A percentile compares a stretch with the other conserved stretches of the same genome.
Conservation (phyloP, 2,329 filamentous ascomycete genomes). For the Lasiodiplodia sp. region DNA sequence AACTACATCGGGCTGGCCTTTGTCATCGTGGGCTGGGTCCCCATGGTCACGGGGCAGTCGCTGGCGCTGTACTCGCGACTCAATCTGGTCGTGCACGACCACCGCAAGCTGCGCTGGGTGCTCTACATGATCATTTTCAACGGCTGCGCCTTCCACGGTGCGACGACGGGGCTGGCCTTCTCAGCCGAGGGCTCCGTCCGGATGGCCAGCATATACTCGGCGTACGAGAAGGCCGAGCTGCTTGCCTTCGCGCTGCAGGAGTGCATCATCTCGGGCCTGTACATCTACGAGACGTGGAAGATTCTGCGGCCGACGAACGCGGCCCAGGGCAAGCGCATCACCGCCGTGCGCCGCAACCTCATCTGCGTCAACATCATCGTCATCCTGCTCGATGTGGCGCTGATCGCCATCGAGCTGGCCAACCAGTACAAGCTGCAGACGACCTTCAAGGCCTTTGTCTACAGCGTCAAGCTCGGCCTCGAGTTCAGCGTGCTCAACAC, state of each 20-base stretch:
- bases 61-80: conserved; percentile 69
- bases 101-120: conserved; percentile 57
- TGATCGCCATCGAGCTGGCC: conserved; percentile 37
- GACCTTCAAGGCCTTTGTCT: conserved; percentile 11
- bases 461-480: conserved; percentile 21
- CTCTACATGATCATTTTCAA: conserved; percentile 66
- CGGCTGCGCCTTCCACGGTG: conserved; percentile 61
- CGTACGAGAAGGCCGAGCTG: conserved; percentile 57
- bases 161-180: conserved; percentile 63
- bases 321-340: conserved; percentile 34
- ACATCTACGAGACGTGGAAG: conserved; percentile 14
- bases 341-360: conserved; percentile 41
- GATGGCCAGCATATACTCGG: conserved; percentile 46
- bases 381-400: conserved; percentile 46
- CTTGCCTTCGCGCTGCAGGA: conserved; percentile 53
- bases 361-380: conserved; percentile 48
- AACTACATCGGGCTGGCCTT: conserved; percentile 46
- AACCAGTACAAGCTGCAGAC: conserved; percentile 18
- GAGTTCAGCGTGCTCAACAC: conserved; percentile 21
- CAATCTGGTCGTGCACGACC: conserved; percentile 65
- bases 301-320: conserved; percentile 7
- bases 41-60: conserved; percentile 68
- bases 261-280: conserved; percentile 35
- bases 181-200: conserved; percentile 55
- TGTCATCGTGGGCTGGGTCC: conserved; percentile 62